Evolutionary conservation across 176 grass and related monocot species (phyloP).

Genomic region (Phoenix dactylifera): DNA sequence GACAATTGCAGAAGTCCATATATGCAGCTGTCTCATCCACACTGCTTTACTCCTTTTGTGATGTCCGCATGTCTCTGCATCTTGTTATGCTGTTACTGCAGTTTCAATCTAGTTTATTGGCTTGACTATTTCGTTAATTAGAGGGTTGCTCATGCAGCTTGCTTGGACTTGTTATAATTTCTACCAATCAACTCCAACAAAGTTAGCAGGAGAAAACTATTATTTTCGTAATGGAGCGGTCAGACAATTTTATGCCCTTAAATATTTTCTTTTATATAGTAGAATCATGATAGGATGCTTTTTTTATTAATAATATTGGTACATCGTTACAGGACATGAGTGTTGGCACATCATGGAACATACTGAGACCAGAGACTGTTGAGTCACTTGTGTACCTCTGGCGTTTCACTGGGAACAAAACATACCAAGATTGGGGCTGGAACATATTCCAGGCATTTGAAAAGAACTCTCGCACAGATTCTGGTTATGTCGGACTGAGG

Average conservation of each 20-base stretch:
- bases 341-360: constrained; percentile 99
- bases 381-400: constrained; percentile 96
- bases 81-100: too few relatives aligned
- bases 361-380: constrained; percentile 91
- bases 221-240: constrained; percentile 74
- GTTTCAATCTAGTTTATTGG: too few relatives aligned
- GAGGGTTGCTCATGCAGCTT: constrained; percentile 36
- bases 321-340: constrained; percentile 71
- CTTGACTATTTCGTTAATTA: neutral
- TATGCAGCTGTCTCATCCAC: too few relatives aligned
- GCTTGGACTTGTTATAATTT: constrained; percentile 98
- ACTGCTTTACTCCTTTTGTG: too few relatives aligned
- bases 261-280: constrained; percentile 14
- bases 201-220: constrained; percentile 97
- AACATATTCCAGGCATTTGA: constrained; percentile 99
- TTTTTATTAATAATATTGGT: constrained; percentile 7
- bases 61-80: too few relatives aligned
- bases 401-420: constrained; percentile 93
- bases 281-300: neutral
- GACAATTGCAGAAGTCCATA: too few relatives aligned
- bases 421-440: constrained; percentile 99
- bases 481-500: constrained; percentile 86
- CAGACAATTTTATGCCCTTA: neutral
- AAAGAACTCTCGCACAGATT: constrained; percentile 84
- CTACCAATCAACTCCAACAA: constrained; percentile 87